Conservation (phyloP, 2,329 filamentous ascomycete species). For the Cercospora sesami region DNA sequence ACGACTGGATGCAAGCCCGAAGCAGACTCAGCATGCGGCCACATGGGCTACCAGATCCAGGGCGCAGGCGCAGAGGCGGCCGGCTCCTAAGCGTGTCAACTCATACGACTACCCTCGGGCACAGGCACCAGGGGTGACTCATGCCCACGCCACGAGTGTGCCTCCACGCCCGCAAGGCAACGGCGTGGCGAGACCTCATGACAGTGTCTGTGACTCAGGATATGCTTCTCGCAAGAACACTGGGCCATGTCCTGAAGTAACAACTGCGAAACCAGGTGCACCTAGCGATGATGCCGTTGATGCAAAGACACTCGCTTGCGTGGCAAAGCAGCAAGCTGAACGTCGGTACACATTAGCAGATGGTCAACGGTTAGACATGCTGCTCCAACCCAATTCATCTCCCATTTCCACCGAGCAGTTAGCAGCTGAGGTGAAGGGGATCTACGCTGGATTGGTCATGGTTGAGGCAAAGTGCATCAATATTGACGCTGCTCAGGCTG, state of each 20-base stretch:
- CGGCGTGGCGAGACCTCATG: neutral
- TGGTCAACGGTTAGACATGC: constrained; percentile 21
- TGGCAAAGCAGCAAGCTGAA: neutral
- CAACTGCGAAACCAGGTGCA: neutral
- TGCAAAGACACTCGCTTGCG: neutral
- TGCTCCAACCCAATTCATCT: constrained; percentile 32
- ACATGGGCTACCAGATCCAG: neutral
- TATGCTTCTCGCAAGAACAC: constrained; percentile 10
- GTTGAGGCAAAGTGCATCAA: constrained; percentile 87
- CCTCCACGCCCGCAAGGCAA: neutral
- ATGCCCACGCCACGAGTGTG: neutral
- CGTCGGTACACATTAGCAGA: constrained; percentile 12
- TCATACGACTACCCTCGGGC: neutral
- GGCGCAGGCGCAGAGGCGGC: neutral
- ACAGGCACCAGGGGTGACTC: neutral
- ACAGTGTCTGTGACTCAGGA: constrained; percentile 7
- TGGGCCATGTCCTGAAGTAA: neutral
- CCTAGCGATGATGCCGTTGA: neutral
- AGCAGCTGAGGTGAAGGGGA: constrained; percentile 76
- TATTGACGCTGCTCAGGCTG: constrained; percentile 65
- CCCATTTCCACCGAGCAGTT: constrained; percentile 74
- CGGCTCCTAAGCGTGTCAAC: neutral
- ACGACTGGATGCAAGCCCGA: neutral
- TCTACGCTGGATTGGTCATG: constrained; percentile 80
- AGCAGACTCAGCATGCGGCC: neutral